Conservation (phyloP, 257 asterid species). For the Anisodus tanguticus region DNA sequence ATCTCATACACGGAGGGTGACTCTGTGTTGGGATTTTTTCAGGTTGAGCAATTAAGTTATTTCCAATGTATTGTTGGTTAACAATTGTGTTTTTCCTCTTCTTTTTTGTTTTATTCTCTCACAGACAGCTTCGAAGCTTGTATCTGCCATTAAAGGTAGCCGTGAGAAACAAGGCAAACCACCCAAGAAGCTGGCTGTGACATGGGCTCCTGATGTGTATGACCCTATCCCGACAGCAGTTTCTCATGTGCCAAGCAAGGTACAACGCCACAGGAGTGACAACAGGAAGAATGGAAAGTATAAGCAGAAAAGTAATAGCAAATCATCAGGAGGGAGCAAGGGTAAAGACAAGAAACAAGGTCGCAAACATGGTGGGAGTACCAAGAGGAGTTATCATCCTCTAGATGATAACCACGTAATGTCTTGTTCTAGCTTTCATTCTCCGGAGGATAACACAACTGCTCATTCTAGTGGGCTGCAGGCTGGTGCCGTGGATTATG, state of each 20-base stretch:
- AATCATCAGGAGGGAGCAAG: constrained; percentile 69
- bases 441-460: background rate
- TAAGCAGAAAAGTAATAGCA: constrained; percentile 71
- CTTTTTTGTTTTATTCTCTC: constrained; percentile 33
- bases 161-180: constrained; percentile 75
- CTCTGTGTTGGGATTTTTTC: constrained; percentile 15
- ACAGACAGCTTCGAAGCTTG: constrained; percentile 64
- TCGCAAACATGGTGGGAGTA: constrained; percentile 52
- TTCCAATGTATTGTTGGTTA: constrained; percentile 8
- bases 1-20: background rate
- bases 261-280: constrained; percentile 55
- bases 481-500: constrained; percentile 31
- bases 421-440: constrained; percentile 25
- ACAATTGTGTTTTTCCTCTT: constrained; percentile 27
- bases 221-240: constrained; percentile 88
- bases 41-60: background rate
- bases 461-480: constrained; percentile 37
- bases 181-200: constrained; percentile 62
- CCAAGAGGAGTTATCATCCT: constrained; percentile 49
- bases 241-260: constrained; percentile 72
- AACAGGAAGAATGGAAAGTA: constrained; percentile 66
- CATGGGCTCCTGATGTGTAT: constrained; percentile 93
- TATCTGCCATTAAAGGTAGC: constrained; percentile 96
- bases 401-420: constrained; percentile 39
- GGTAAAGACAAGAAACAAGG: constrained; percentile 79